phyloP scores from a whole-genome alignment of 768 basidiomycete genomes.

The Suillus paluster region DNA sequence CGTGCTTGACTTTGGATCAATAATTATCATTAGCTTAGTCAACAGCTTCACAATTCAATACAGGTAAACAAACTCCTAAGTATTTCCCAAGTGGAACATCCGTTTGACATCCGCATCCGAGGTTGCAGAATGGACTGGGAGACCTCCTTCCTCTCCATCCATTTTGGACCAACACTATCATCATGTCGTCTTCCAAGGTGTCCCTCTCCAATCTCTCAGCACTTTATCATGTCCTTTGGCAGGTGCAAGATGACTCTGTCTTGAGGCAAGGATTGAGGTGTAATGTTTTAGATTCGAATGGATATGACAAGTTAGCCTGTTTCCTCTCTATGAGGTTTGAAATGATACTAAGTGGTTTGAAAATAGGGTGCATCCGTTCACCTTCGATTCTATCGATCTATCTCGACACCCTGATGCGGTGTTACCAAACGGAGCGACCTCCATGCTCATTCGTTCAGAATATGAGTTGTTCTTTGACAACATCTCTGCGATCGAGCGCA shows the following conservation, averaged over 20 bases:
- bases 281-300: background rate
- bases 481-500: background rate
- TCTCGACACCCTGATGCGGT: background rate
- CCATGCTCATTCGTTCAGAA: background rate
- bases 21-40: background rate
- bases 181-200: background rate
- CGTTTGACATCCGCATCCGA: background rate
- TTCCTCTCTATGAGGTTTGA: background rate
- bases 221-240: background rate
- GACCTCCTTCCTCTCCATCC: background rate
- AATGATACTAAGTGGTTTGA: background rate
- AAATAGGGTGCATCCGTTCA: background rate
- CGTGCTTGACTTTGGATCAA: background rate
- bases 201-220: background rate
- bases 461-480: background rate
- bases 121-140: background rate
- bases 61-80: background rate
- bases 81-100: background rate
- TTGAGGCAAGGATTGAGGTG: background rate
- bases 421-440: background rate
- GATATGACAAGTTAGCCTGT: background rate
- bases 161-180: background rate
- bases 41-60: conserved; percentile 2
- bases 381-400: background rate
- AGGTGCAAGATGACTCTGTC: background rate